These are phyloP conservation scores for Luffa acutangula DNA, from an alignment of 306 rosid species.

Conservation along the genomic window DNA sequence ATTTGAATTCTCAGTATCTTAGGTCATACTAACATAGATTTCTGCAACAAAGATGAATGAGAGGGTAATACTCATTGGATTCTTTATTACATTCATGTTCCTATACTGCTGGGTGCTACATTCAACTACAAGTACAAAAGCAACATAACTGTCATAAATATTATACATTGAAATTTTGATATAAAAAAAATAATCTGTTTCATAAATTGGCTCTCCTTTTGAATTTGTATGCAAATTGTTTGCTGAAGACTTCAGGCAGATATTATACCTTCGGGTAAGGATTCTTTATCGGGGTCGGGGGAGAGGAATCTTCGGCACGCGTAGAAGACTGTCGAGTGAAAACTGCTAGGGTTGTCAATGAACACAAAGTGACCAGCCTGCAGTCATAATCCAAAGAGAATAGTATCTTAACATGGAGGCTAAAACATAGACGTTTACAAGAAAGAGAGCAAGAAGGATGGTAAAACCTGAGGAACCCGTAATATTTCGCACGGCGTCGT, in stretches of 20 bases:
- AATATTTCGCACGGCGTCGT: constrained; percentile 85
- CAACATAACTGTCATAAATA: background rate
- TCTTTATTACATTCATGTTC: background rate
- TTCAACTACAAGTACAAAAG: background rate
- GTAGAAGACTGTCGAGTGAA: constrained; percentile 68
- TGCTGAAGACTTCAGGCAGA: constrained; percentile 29
- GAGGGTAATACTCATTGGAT: background rate
- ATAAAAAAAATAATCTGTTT: background rate
- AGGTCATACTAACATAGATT: too few species aligned
- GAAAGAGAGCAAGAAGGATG: constrained; percentile 11
- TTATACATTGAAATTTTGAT: background rate
- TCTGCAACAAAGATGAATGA: too few species aligned
- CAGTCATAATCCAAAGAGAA: constrained; percentile 10
- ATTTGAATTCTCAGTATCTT: too few species aligned
- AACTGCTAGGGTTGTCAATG: constrained; percentile 64
- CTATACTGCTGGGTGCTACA: background rate
- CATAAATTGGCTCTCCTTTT: background rate
- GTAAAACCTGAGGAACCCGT: constrained; percentile 73
- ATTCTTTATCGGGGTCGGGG: constrained; percentile 37
- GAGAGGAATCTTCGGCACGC: constrained; percentile 74
- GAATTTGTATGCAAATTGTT: background rate
- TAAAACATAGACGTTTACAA: background rate
- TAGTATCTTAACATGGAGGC: background rate
- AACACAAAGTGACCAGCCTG: constrained; percentile 89
- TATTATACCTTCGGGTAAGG: constrained; percentile 59